Conservation (phyloP, 495 filamentous ascomycete species). For the Acidomyces sp. region DNA sequence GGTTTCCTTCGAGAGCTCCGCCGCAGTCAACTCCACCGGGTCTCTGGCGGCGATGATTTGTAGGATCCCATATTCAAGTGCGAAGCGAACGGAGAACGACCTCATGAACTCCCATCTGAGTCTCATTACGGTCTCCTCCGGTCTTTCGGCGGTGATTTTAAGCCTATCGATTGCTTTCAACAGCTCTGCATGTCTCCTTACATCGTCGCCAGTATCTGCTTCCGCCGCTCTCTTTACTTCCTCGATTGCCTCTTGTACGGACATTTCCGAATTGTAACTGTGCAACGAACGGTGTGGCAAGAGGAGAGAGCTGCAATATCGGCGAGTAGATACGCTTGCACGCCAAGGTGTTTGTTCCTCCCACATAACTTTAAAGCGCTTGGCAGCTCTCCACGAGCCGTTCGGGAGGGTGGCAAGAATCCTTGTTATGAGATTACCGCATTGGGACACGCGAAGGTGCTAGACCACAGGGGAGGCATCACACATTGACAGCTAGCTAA, state of each 20-base stretch:
- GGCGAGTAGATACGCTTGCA: too few species aligned
- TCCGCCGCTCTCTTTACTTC: slow-evolving; percentile 1
- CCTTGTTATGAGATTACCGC: too few species aligned
- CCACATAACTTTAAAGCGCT: too few species aligned
- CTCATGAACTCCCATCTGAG: slow-evolving; percentile 4
- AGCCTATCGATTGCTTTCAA: slow-evolving; percentile 4
- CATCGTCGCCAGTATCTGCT: slow-evolving; percentile 4
- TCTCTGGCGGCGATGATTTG: background rate
- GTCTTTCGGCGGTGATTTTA: slow-evolving; percentile 1
- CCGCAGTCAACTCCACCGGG: background rate
- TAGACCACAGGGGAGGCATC: too few species aligned
- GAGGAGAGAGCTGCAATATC: too few species aligned
- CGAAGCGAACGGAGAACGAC: slow-evolving; percentile 3
- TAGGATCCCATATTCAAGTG: slow-evolving; percentile 8
- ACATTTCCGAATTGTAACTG: too few species aligned
- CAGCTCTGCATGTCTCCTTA: slow-evolving; percentile 1
- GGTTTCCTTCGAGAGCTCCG: slow-evolving; percentile 3
- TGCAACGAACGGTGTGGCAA: too few species aligned
- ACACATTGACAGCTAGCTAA: too few species aligned
- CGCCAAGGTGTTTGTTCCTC: too few species aligned
- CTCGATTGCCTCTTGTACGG: background rate
- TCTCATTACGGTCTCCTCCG: slow-evolving; percentile 1
- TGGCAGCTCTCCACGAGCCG: too few species aligned
- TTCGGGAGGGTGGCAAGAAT: too few species aligned
- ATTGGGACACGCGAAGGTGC: too few species aligned